Conservation (phyloP, 768 basidiomycete genomes). For the Hericium rajendrae region DNA sequence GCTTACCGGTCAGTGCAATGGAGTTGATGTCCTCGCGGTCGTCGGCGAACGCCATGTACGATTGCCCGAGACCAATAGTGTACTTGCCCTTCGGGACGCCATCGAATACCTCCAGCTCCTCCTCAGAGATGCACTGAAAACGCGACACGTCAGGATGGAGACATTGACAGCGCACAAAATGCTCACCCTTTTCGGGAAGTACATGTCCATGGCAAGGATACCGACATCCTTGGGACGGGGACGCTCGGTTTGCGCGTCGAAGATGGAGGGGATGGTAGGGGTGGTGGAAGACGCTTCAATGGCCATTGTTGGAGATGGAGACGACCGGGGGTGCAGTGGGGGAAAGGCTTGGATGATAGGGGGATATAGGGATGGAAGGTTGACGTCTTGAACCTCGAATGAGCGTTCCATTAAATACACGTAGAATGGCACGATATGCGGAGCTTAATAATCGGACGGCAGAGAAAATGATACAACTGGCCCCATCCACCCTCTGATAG, state of each 20-base stretch:
- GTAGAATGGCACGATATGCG: background rate
- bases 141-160: background rate
- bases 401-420: background rate
- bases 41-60: constrained; percentile 98
- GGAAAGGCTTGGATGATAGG: background rate
- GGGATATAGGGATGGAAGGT: background rate
- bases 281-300: constrained; percentile 9
- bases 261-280: constrained; percentile 6
- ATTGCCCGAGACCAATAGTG: constrained; percentile 96
- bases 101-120: constrained; percentile 44
- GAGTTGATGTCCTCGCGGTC: constrained; percentile 99
- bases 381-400: background rate
- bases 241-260: constrained; percentile 12
- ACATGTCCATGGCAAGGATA: constrained; percentile 16
- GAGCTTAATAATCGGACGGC: background rate
- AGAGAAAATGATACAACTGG: background rate
- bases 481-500: background rate
- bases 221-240: constrained; percentile 15
- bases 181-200: constrained; percentile 11
- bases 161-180: background rate
- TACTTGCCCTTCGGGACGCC: constrained; percentile 71
- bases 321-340: background rate
- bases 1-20: constrained; percentile 84
- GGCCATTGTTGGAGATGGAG: constrained; percentile 9
- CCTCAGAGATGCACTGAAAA: constrained; percentile 84